Evolutionary conservation across 2,329 filamentous ascomycete species (phyloP).

Genomic region (Graphilbum fragrans): DNA sequence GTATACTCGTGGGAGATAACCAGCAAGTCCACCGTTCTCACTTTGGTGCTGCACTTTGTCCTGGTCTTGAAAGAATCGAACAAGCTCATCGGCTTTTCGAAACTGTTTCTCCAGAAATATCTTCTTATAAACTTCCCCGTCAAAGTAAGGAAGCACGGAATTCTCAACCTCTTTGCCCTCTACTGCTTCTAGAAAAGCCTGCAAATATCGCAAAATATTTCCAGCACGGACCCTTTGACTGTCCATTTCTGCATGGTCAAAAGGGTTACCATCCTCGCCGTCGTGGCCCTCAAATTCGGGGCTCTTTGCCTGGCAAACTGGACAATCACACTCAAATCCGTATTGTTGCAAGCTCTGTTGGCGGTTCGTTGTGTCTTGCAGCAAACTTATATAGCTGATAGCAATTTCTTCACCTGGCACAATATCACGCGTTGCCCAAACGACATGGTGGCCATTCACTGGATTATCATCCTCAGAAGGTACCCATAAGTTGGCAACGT

Average conservation of each 20-base stretch:
- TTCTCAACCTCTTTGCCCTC: background rate
- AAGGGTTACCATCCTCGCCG: too few species aligned
- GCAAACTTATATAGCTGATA: constrained; percentile 21
- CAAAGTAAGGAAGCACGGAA: background rate
- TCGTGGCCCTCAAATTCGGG: too few species aligned
- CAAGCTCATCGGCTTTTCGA: constrained; percentile 9
- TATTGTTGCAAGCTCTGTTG: constrained; percentile 18
- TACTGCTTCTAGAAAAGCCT: constrained; percentile 6
- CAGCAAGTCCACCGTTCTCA: constrained; percentile 8
- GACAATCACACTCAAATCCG: constrained; percentile 9
- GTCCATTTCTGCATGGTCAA: too few species aligned
- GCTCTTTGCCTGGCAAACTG: constrained; percentile 4
- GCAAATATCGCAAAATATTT: constrained; percentile 19
- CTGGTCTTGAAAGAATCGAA: constrained; percentile 11
- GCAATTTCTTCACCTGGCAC: constrained; percentile 22
- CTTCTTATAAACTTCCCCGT: too few species aligned
- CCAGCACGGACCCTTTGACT: too few species aligned
- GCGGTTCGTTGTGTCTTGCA: constrained; percentile 15
- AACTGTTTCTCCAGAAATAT: too few species aligned
- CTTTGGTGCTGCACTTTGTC: constrained; percentile 3
- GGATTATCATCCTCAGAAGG: constrained; percentile 13
- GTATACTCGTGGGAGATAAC: constrained; percentile 14
- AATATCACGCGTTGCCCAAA: constrained; percentile 19
- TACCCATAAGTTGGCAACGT: constrained; percentile 21
- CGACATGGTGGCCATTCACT: constrained; percentile 16